Evolutionary conservation across 2,329 filamentous ascomycete genomes (phyloP), one percentile per base, ranked within the genome.

Genomic region (Dichotomopilus funicola): DNA sequence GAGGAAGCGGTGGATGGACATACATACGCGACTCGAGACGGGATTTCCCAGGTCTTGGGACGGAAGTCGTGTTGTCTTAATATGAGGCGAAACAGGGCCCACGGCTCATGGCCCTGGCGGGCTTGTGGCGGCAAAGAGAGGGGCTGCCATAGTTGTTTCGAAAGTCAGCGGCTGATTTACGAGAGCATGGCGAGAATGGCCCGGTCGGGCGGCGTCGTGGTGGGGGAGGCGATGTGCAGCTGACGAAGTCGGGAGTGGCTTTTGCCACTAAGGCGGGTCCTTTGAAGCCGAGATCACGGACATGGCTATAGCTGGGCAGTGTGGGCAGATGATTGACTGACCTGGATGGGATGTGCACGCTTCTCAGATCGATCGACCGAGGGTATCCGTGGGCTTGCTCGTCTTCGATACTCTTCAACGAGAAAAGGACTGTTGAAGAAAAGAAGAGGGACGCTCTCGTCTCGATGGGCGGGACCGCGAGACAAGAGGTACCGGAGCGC

Each of bases 101-200:
- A 48, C 55, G 45, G 59, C 50, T 64, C 63, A 65, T 64, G 57
- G 59, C 63, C 61, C 54, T 55, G 11, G 11, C 11, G 5, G 57
- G 57, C 54, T 57, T 56, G 63, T 61, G 59, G 59, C 60, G 62
- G 63, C 62, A 62, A 63, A 59, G 47, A 37, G 53, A 59, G 53
- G 59, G 55, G 51, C 55, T 62, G 58, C 49, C 43, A 46, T 59
- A 49, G 52, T 27, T 42, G 45, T 36, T 47, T 57, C 38, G 46
- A 49, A 51, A 46, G 57, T 58, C 52, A 61, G 54, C 52, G 50
- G 40, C 12, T 48, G 59, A 48, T 56, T 43, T 34, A 44, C 44
- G 46, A 46, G 36, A 27, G 19, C 19, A 27, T 27, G 19, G 19
- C 19, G 35, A 44, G 53, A 56, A 57, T 50, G 51, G 51, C 36